Conservation (phyloP, 164 flowering plant genomes). For the Chloranthus sessilifolius region DNA sequence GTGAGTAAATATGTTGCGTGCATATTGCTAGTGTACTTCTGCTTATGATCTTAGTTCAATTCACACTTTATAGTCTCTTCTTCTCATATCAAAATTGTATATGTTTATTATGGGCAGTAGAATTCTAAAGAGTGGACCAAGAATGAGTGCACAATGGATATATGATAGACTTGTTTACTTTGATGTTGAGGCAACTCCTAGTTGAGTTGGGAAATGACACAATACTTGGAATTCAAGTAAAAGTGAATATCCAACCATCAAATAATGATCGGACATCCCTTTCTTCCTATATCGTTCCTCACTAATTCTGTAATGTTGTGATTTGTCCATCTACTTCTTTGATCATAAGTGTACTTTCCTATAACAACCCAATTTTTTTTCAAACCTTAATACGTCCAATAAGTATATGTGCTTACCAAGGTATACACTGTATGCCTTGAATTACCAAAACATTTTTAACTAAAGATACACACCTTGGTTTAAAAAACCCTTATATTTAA, state of each 20-base stretch:
- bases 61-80: slow-evolving; percentile 8
- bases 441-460: too few species aligned
- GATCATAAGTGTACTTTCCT: too few species aligned
- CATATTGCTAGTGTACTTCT: slow-evolving; percentile 7
- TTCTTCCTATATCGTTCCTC: neutral
- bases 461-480: too few species aligned
- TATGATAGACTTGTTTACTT: slow-evolving; percentile 59
- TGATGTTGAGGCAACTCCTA: slow-evolving; percentile 67
- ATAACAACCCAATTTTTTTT: too few species aligned
- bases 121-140: slow-evolving; percentile 44
- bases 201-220: slow-evolving; percentile 66
- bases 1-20: slow-evolving; percentile 36
- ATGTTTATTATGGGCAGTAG: slow-evolving; percentile 38
- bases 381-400: too few species aligned
- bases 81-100: too few species aligned
- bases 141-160: slow-evolving; percentile 59
- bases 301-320: neutral
- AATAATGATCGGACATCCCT: neutral
- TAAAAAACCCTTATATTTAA: too few species aligned
- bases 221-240: slow-evolving; percentile 93
- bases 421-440: too few species aligned
- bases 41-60: too few species aligned
- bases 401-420: too few species aligned
- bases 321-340: too few species aligned
- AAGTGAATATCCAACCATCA: slow-evolving; percentile 1